These are phyloP conservation scores for Malus sieversii DNA, from an alignment of 306 rosid genomes.

Conservation along the genomic window DNA sequence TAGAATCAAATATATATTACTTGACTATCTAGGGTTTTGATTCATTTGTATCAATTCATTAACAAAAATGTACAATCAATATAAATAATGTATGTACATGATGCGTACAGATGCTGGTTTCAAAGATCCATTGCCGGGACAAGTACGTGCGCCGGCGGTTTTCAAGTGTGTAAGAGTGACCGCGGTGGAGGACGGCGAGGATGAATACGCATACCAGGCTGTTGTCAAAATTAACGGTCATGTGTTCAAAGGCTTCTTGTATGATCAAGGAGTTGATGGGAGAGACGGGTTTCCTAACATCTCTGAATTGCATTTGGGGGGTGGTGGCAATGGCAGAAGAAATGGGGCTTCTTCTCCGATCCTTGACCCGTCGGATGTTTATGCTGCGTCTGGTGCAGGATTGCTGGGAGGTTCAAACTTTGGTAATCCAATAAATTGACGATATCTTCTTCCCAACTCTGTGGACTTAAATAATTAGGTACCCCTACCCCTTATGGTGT, in stretches of 20 bases:
- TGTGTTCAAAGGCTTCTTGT: slow-evolving; percentile 77
- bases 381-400: slow-evolving; percentile 41
- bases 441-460: slow-evolving; percentile 3
- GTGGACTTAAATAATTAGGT: background rate
- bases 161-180: slow-evolving; percentile 94
- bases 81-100: background rate
- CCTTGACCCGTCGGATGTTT: slow-evolving; percentile 64
- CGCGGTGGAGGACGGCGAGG: slow-evolving; percentile 74
- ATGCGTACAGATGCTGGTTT: slow-evolving; percentile 48
- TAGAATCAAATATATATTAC: background rate
- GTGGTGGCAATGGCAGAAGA: slow-evolving; percentile 28
- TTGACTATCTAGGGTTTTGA: slow-evolving; percentile 21
- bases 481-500: background rate
- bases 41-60: background rate
- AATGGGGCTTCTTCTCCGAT: slow-evolving; percentile 61
- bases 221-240: slow-evolving; percentile 82
- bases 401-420: slow-evolving; percentile 66
- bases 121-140: slow-evolving; percentile 64
- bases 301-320: slow-evolving; percentile 74
- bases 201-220: slow-evolving; percentile 79
- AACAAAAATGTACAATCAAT: background rate
- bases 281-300: slow-evolving; percentile 59
- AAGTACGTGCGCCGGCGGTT: slow-evolving; percentile 73
- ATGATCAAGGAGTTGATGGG: slow-evolving; percentile 69
- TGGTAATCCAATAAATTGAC: slow-evolving; percentile 74